Evolutionary conservation across 176 grass and related monocot genomes (phyloP).

Genomic region (Sorghum bicolor): Sorghum_bicolor_NCBIv3 NC_012873.2:50731501-50732000

Average conservation of each 20-base stretch:
- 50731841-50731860: neutral
- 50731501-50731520: neutral
- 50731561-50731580: neutral
- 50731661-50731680: slow-evolving; percentile 18
- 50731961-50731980: neutral
- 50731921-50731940: neutral
- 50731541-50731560: neutral
- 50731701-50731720: slow-evolving; percentile 97
- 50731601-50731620: slow-evolving; percentile 17
- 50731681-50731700: slow-evolving; percentile 91
- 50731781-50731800: slow-evolving; percentile 27
- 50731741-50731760: slow-evolving; percentile 97
- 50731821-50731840: neutral
- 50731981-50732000: neutral
- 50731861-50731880: neutral
- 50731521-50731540: slow-evolving; percentile 6
- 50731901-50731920: neutral
- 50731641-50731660: slow-evolving; percentile 39
- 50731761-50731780: slow-evolving; percentile 99
- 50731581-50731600: slow-evolving; percentile 3
- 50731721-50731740: slow-evolving; percentile 96
- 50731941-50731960: neutral
- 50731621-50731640: slow-evolving; percentile 19
- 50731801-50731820: slow-evolving; percentile 6
- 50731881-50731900: neutral